phyloP scores from a whole-genome alignment of 2,329 filamentous ascomycete genomes.

The Graphilbum ipis-grandicollis region DNA sequence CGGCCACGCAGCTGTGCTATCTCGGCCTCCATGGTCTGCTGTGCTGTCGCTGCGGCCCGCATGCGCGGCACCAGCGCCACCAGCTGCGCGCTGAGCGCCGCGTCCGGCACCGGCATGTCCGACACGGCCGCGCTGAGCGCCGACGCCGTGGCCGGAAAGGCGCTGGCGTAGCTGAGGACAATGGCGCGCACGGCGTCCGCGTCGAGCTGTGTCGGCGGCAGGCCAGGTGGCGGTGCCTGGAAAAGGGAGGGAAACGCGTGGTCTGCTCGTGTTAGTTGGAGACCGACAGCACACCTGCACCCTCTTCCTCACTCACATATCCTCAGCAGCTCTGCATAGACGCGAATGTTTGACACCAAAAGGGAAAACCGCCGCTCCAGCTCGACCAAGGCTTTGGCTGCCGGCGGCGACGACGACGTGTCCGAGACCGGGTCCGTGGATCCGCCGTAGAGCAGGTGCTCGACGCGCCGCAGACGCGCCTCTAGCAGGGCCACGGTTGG shows the following conservation, averaged over 20 bases:
- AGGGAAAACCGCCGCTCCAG: conserved; percentile 35
- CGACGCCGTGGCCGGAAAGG: conserved; percentile 37
- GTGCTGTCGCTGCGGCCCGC: conserved; percentile 39
- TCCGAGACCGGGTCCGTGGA: conserved; percentile 15
- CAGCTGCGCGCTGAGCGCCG: conserved; percentile 35
- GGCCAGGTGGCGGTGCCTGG: conserved; percentile 24
- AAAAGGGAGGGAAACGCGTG: conserved; percentile 37
- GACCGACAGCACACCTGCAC: no score
- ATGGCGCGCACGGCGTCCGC: conserved; percentile 32
- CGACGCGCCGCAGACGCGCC: conserved; percentile 38
- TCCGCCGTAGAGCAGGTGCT: conserved; percentile 38
- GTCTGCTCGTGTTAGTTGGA: conserved; percentile 18
- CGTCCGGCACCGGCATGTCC: conserved; percentile 38
- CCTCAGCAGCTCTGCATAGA: conserved; percentile 41
- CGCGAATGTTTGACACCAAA: conserved; percentile 31
- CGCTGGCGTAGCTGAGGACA: conserved; percentile 37
- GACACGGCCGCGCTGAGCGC: conserved; percentile 34
- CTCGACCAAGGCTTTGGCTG: conserved; percentile 26
- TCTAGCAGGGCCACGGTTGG: conserved; percentile 39
- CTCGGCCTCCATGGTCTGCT: conserved; percentile 43
- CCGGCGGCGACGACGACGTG: conserved; percentile 20
- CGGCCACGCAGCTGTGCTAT: conserved; percentile 44
- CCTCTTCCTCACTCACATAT: conserved; percentile 28
- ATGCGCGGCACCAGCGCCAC: conserved; percentile 44
- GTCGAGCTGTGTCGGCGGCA: conserved; percentile 35